These are phyloP conservation scores for Hypoxylon sp. DNA, from an alignment of 2,329 filamentous ascomycete genomes.

Conservation along the genomic window DNA sequence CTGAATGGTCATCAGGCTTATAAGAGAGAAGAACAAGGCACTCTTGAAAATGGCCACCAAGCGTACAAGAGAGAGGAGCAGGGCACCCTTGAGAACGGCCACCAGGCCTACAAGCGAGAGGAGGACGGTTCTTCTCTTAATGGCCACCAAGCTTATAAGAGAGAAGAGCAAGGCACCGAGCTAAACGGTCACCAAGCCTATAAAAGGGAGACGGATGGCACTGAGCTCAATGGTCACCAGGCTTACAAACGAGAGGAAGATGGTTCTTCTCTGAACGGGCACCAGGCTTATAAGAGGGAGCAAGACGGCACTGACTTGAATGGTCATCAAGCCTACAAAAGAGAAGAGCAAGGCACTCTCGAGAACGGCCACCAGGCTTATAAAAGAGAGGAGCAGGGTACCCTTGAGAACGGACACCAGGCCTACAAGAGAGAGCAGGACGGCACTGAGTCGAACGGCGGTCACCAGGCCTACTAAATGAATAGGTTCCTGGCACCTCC, in stretches of 20 bases:
- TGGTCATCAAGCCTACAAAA: background rate
- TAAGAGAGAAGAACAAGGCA: too few species aligned
- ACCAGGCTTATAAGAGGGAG: constrained; percentile 2
- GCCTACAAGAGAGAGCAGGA: background rate
- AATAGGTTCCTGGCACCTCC: too few species aligned
- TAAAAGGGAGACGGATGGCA: background rate
- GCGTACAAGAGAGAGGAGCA: background rate
- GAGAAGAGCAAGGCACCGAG: background rate
- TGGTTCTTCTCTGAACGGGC: background rate
- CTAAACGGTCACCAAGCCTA: background rate
- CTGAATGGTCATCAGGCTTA: too few species aligned
- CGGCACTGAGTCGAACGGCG: too few species aligned
- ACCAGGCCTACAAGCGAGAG: constrained; percentile 1
- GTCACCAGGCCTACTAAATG: background rate
- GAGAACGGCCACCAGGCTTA: too few species aligned
- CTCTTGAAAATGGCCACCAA: too few species aligned
- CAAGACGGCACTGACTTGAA: too few species aligned
- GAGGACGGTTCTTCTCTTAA: background rate
- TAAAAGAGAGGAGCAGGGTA: background rate
- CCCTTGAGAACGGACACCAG: too few species aligned
- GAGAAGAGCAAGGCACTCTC: too few species aligned
- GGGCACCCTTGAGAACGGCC: too few species aligned
- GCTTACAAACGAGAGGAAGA: background rate
- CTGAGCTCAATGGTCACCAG: background rate
- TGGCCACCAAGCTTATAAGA: background rate